Evolutionary conservation across 2,329 filamentous ascomycete genomes (phyloP).

Genomic region (Calonectria pteridis): DNA sequence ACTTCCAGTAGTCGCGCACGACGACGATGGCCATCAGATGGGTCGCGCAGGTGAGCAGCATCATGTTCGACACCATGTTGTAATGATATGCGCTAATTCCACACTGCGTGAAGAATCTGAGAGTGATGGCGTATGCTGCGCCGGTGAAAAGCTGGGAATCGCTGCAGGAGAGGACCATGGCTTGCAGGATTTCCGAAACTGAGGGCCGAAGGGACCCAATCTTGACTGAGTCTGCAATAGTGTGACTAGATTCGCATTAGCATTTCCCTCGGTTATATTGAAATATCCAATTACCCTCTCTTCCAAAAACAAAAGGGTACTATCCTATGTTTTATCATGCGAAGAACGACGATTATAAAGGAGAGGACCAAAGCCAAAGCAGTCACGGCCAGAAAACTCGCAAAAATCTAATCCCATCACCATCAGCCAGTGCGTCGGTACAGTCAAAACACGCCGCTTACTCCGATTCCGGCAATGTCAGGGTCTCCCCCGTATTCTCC

Average conservation of each 20-base stretch:
- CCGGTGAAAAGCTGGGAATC: conserved; percentile 28
- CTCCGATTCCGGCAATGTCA: conserved; percentile 19
- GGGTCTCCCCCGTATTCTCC: conserved; percentile 1
- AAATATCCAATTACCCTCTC: not conserved
- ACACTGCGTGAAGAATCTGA: conserved; percentile 19
- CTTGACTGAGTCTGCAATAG: not conserved
- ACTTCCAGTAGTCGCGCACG: conserved; percentile 28
- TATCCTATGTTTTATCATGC: conserved; percentile 21
- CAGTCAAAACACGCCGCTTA: not conserved
- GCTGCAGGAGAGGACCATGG: conserved; percentile 29
- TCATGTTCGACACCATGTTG: conserved; percentile 28
- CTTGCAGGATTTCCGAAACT: conserved; percentile 22
- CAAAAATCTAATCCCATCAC: conserved; percentile 14
- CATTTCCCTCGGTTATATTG: not conserved
- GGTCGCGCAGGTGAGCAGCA: conserved; percentile 27
- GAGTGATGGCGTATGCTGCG: conserved; percentile 24
- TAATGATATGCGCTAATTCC: conserved; percentile 27
- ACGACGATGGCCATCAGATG: conserved; percentile 27
- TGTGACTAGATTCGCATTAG: not conserved
- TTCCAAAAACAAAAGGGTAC: conserved; percentile 11
- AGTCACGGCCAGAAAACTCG: conserved; percentile 18
- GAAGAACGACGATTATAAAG: conserved; percentile 5
- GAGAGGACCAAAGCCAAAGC: conserved; percentile 15
- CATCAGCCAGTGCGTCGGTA: not conserved
- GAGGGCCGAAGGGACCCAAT: conserved; percentile 8